Percentiles rank a stretch among this genome's conserved stretches.
Evolutionary conservation across 208 protist genomes (phyloP).

Genomic region (Trypanosoma congolense): DNA sequence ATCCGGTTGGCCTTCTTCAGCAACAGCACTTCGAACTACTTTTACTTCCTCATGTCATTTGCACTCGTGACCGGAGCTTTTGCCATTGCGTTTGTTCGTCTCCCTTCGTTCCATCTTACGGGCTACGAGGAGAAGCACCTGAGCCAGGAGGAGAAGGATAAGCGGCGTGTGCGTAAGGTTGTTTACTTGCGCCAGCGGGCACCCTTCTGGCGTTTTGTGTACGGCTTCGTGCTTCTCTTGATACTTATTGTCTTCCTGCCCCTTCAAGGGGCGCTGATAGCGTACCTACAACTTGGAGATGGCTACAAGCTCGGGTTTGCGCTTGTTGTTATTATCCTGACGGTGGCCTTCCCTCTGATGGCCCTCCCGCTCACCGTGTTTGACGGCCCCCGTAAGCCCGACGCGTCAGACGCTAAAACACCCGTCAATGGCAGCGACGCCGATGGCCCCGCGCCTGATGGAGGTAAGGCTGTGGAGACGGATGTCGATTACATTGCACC

Average conservation of each 20-base stretch:
- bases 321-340: constrained; percentile 8
- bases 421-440: no score
- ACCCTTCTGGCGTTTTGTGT: constrained; percentile 18
- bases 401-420: not conserved
- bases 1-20: constrained; percentile 74
- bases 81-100: constrained; percentile 42
- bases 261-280: constrained; percentile 39
- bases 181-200: constrained; percentile 20
- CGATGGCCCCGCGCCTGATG: no score
- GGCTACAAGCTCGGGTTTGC: constrained; percentile 10
- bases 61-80: constrained; percentile 35
- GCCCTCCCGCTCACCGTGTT: not conserved
- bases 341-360: not conserved
- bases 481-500: constrained; percentile 19
- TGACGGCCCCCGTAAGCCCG: not conserved
- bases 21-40: constrained; percentile 41
- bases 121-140: constrained; percentile 43
- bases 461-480: not conserved
- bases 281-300: constrained; percentile 30
- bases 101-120: constrained; percentile 66
- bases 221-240: constrained; percentile 16
- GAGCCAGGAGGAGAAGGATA: constrained; percentile 25
- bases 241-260: constrained; percentile 20
- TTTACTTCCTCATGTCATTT: constrained; percentile 51
- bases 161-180: constrained; percentile 32